Evolutionary conservation across 2,329 filamentous ascomycete genomes (phyloP), one percentile per base, ranked within the genome.

Genomic region (Phyllosticta citrichinensis): DNA sequence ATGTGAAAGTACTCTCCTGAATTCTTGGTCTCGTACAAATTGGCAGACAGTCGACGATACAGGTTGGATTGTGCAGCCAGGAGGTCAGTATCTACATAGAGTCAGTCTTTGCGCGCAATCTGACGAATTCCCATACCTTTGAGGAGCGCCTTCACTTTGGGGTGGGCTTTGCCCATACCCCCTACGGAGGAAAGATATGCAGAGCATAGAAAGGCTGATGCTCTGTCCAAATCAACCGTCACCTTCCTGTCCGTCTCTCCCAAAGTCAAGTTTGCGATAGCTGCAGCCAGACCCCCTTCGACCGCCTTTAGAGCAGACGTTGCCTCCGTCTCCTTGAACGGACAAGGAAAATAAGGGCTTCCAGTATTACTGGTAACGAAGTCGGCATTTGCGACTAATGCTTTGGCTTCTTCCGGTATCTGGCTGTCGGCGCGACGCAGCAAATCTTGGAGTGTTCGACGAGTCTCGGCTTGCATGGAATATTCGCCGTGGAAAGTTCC

Each of bases 41-140:
- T 89, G 14, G 87, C 87, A 11, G 87, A 88, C 72, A 90, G 79
- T 63, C 87, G 83, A 10, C 87, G 82, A 68, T 91, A 91, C 6
- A 83, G 76, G 63, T 85, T 83, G 2, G 87, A 88, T 69, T 91
- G 88, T 1, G 88, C 88, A 63, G 81, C 76, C 5, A 88, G 75
- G 22, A 90, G 73, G 71, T 91, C 88, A 67, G 87, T 91, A 66
- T 89, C 87, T 89, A 62, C 19, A 27, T 20, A 55, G n/a, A 2
- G 54, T 67, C 56, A 66, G 66, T 68, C 9, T 27, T 27, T 47
- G 52, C 53, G 40, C 30, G 22, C n/a, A n/a, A 14, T 17, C 10
- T 8, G 54, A 19, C 20, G 11, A 57, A 51, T 24, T 47, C n/a
- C 60, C 62, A 52, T 61, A 74, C 76, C 68, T 68, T 77, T 78